A percentile compares a stretch with the other conserved stretches of the same genome.
These are phyloP conservation scores for Plasmodium yoelii DNA, from an alignment of 169 alveolate species.

Conservation along the genomic window DNA sequence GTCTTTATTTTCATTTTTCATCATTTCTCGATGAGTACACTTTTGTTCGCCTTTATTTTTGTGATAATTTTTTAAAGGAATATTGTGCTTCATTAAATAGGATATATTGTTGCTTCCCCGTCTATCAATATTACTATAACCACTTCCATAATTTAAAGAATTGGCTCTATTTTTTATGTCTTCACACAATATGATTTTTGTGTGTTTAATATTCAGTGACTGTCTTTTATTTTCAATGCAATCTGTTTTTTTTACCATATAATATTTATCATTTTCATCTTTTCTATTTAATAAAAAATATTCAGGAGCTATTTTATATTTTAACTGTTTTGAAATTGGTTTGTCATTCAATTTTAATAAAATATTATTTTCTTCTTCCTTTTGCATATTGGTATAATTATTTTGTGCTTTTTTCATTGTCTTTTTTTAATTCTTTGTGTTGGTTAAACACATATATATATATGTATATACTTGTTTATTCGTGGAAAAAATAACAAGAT, in stretches of 20 bases:
- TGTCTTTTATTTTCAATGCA: background rate
- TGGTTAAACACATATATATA: too few relatives aligned
- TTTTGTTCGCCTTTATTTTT: constrained; percentile 8
- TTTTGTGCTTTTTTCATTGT: background rate
- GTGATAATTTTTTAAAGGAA: background rate
- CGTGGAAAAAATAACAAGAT: too few relatives aligned
- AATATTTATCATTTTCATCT: constrained; percentile 23
- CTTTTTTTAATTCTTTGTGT: background rate
- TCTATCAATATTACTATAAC: background rate
- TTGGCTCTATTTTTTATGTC: background rate
- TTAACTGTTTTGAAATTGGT: constrained; percentile 1
- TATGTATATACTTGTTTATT: too few relatives aligned
- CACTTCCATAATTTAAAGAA: background rate
- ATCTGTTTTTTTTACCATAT: constrained; percentile 5
- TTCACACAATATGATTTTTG: constrained; percentile 8
- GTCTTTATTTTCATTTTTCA: constrained; percentile 10
- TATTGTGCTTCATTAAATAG: background rate
- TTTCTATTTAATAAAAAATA: constrained; percentile 29
- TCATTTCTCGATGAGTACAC: background rate
- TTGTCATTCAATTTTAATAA: constrained; percentile 16
- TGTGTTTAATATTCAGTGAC: background rate
- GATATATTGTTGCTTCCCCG: background rate
- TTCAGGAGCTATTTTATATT: constrained; percentile 20
- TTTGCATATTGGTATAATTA: background rate
- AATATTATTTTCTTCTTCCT: constrained; percentile 5